phyloP scores from a whole-genome alignment of 129 eudicot genomes.

The Flaveria bidentis region DNA sequence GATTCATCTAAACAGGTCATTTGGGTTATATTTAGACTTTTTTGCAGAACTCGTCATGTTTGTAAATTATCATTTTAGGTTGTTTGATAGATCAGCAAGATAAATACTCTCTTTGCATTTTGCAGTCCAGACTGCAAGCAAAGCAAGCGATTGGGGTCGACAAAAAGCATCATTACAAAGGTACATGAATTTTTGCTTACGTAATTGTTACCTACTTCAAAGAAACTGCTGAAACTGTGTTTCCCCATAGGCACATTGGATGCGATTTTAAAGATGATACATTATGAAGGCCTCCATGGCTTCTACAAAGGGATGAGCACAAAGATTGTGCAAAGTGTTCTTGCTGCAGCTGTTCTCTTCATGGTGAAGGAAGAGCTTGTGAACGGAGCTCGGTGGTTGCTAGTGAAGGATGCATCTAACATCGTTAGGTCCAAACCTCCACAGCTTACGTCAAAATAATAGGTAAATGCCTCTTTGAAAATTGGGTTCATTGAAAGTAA shows the following conservation, averaged over 20 bases:
- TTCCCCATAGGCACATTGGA: conserved; percentile 69
- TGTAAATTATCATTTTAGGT: neutral
- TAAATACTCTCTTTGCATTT: neutral
- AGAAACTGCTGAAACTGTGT: neutral
- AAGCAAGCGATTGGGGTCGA: conserved; percentile 72
- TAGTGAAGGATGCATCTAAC: conserved; percentile 49
- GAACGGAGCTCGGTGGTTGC: conserved; percentile 68
- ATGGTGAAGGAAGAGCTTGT: conserved; percentile 98
- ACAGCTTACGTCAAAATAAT: neutral
- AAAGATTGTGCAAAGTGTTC: conserved; percentile 91
- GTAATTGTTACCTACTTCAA: conserved; percentile 11
- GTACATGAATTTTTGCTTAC: conserved; percentile 27
- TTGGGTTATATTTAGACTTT: too few species aligned
- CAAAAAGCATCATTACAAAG: conserved; percentile 82
- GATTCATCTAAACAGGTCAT: too few species aligned
- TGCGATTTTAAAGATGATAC: conserved; percentile 85
- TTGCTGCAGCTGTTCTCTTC: conserved; percentile 93
- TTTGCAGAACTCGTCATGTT: too few species aligned
- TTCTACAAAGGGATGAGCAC: conserved; percentile 94
- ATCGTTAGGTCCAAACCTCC: conserved; percentile 30
- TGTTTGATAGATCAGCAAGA: neutral
- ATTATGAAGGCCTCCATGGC: conserved; percentile 79
- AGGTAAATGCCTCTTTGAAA: conserved; percentile 11
- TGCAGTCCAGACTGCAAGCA: conserved; percentile 94
- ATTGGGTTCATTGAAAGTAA: conserved; percentile 21